Evolutionary conservation across 2,329 filamentous ascomycete species (phyloP).

Genomic region (Aspergillus jensenii): DNA sequence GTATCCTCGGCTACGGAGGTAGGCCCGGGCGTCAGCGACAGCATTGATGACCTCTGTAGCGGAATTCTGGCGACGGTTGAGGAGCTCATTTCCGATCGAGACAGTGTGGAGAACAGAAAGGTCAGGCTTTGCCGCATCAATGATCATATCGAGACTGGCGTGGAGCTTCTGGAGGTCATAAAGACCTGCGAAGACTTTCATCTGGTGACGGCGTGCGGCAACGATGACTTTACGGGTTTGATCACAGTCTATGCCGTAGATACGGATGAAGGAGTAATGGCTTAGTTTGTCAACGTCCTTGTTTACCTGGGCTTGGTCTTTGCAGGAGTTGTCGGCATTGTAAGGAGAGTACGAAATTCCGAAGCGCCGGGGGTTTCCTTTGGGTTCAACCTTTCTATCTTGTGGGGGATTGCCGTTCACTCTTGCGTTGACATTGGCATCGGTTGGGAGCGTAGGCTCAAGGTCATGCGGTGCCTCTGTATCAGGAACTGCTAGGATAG

Average conservation of each 20-base stretch:
- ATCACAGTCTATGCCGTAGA: constrained; percentile 79
- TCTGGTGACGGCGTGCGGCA: constrained; percentile 62
- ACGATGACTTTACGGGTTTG: constrained; percentile 64
- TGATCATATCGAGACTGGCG: constrained; percentile 61
- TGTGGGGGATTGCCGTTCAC: constrained; percentile 7
- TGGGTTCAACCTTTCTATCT: background rate
- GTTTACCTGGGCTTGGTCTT: constrained; percentile 61
- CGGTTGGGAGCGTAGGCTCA: background rate
- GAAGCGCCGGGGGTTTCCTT: constrained; percentile 23
- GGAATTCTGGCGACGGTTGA: constrained; percentile 62
- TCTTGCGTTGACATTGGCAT: background rate
- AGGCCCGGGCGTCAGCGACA: constrained; percentile 56
- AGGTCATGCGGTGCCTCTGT: background rate
- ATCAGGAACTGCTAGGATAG: constrained; percentile 4
- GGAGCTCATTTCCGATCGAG: constrained; percentile 76
- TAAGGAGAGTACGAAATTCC: constrained; percentile 63
- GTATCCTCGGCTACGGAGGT: constrained; percentile 65
- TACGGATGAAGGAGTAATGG: constrained; percentile 64
- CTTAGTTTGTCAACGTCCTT: constrained; percentile 61
- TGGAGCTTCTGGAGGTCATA: constrained; percentile 62
- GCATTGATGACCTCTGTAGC: constrained; percentile 56
- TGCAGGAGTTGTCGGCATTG: constrained; percentile 61
- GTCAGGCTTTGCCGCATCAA: constrained; percentile 58
- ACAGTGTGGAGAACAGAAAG: constrained; percentile 72
- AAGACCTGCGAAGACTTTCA: constrained; percentile 74